Evolutionary conservation across 331 rosid genomes (phyloP), one percentile per base, ranked within the genome.

Genomic region (Quercus tomentella): DNA sequence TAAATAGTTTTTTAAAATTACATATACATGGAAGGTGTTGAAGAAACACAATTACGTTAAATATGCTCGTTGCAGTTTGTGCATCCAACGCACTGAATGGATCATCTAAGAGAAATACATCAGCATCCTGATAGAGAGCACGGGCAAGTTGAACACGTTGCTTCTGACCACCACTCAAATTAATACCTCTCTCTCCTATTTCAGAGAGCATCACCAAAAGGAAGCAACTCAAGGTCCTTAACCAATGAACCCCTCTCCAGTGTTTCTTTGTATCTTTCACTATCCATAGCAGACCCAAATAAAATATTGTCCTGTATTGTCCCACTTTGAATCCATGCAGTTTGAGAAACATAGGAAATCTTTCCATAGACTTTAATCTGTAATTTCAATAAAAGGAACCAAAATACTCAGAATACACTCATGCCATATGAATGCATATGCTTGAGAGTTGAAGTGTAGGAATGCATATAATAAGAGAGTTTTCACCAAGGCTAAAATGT

Each of bases 21-120:
- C 18, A 25, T 16, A 43, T 10, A 79, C 51, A 18, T 51, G 43
- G 30, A 67, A 55, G 5, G 58, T 43, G 31, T 56, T 74, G 22
- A 62, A 28, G 72, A 43, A 37, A 7, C n/a, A 22, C 16, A 52
- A 62, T 71, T 91, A 91, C 97, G 65, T 84, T 87, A 72, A 93
- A 93, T 73, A 93, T 83, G 84, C 85, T 91, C 63, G 94, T 82
- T 57, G 97, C 94, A 65, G 97, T 93, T 63, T 91, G 98, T 58
- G 98, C 98, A 82, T 93, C 98, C 70, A 93, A 97, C 5, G 98
- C 94, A 78, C 97, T 91, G 77, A 93, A 93, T 26, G 97, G 98
- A 85, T 93, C 98, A 73, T 93, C 98, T 87, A 93, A 82, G 72
- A 93, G 91, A 84, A 89, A 93, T 69, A 91, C 84, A 71, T 93